phyloP scores from a whole-genome alignment of 768 basidiomycete species.

The Daedaleopsis nitida region DNA sequence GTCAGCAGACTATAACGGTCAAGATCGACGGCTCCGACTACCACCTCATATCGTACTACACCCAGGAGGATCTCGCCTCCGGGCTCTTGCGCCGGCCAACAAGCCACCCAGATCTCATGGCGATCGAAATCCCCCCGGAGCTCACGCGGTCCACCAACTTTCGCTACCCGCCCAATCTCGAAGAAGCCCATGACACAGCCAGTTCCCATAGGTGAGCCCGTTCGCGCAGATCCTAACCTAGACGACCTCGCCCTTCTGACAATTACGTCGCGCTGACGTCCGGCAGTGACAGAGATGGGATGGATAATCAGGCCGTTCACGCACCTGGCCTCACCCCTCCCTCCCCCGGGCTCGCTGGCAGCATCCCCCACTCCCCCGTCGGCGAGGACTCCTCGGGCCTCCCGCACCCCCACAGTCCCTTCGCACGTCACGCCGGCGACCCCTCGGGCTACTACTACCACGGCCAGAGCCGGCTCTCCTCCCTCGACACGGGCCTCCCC shows the following conservation, averaged over 20 bases:
- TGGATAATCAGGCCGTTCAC: slow-evolving; percentile 21
- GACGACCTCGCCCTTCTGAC: slow-evolving; percentile 5
- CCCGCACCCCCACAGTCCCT: slow-evolving; percentile 19
- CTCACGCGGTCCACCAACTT: slow-evolving; percentile 82
- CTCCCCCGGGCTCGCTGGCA: slow-evolving; percentile 8
- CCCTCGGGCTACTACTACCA: slow-evolving; percentile 16
- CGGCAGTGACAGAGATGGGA: slow-evolving; percentile 28
- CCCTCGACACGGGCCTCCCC: slow-evolving; percentile 11
- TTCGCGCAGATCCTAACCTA: slow-evolving; percentile 10
- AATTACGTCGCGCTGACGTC: slow-evolving; percentile 14
- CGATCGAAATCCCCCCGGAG: slow-evolving; percentile 70
- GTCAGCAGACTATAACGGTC: slow-evolving; percentile 78
- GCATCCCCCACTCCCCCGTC: slow-evolving; percentile 10
- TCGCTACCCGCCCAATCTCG: slow-evolving; percentile 79
- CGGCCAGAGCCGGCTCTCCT: slow-evolving; percentile 9
- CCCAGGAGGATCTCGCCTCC: slow-evolving; percentile 72
- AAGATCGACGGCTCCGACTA: slow-evolving; percentile 77
- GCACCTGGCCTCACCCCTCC: slow-evolving; percentile 12
- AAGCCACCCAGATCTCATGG: slow-evolving; percentile 69
- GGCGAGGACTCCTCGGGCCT: slow-evolving; percentile 28
- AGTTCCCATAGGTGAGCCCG: slow-evolving; percentile 63
- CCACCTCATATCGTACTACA: slow-evolving; percentile 85
- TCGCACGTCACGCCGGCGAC: slow-evolving; percentile 18
- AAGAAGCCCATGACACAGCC: slow-evolving; percentile 62
- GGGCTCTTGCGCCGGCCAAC: slow-evolving; percentile 73